These are phyloP conservation scores for Lichtheimia hyalospora DNA, from an alignment of 371 early-diverging fungal species.

Conservation along the genomic window DNA sequence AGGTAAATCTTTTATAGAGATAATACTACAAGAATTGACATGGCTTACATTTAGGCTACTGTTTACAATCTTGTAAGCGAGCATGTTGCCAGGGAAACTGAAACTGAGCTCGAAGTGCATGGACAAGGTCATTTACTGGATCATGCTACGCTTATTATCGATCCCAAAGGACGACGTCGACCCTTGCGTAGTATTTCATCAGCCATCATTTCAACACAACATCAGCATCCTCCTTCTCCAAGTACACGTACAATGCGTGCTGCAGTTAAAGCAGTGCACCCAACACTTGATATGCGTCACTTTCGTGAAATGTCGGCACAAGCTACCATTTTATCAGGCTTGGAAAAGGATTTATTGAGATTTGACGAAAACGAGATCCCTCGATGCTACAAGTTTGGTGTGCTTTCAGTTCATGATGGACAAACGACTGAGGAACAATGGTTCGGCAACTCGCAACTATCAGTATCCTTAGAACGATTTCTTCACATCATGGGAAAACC, in stretches of 20 bases:
- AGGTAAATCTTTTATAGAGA: neutral
- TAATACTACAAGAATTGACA: neutral
- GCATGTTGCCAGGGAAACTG: conserved; percentile 27
- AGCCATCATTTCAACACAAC: conserved; percentile 14
- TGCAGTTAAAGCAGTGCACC: conserved; percentile 27
- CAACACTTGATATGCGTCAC: conserved; percentile 30
- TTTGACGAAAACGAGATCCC: conserved; percentile 67
- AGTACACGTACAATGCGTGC: conserved; percentile 29
- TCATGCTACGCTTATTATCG: conserved; percentile 1
- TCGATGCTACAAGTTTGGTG: conserved; percentile 80
- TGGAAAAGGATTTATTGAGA: conserved; percentile 57
- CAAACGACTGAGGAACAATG: conserved; percentile 78
- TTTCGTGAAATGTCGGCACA: conserved; percentile 45
- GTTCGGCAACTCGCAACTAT: conserved; percentile 67
- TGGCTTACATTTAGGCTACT: neutral
- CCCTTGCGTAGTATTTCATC: conserved; percentile 20
- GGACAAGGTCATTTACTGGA: conserved; percentile 23
- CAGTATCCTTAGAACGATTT: conserved; percentile 64
- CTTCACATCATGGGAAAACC: conserved; percentile 69
- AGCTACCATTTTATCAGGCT: conserved; percentile 40
- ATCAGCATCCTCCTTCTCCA: conserved; percentile 1
- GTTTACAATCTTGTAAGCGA: conserved; percentile 29
- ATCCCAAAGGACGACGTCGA: conserved; percentile 14
- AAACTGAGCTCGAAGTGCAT: conserved; percentile 20
- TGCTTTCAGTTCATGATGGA: conserved; percentile 61